Evolutionary conservation across 768 basidiomycete species (phyloP), one percentile per base, ranked within the genome.

Genomic region (Mrakia frigida): DNA sequence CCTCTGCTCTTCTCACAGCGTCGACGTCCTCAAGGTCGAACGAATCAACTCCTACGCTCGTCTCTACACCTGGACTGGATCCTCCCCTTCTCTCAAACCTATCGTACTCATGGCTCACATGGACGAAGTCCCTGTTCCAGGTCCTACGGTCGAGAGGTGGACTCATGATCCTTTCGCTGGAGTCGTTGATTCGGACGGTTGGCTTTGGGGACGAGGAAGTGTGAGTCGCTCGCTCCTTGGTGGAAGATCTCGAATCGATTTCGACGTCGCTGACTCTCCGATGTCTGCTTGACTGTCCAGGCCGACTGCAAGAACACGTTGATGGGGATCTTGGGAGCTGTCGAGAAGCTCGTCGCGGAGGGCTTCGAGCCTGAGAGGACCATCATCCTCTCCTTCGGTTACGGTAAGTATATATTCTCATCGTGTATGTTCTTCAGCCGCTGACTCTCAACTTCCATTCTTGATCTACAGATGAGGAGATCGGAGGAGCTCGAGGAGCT

Each of bases 161-260:
- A 77, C 77, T 9, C 39, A 77, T 65, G 10, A 50, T n/a, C 77
- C 77, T 3, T 77, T 56, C 31, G 23, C 21, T 6, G 69, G 74
- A 9, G 28, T 25, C 46, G 41, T 73, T 39, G 71, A 73, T 31
- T 6, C 67, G 7, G 74, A 78, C 0, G 78, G 78, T 10, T 81
- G 78, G 79, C 85, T 93, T 25, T 92, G 91, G 91, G 92, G 92
- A 10, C 86, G 92, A 13, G 92, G 92, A 50, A 86, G 87, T 68
- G 56, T 56, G n/a, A 56, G 56, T 56, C 25, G 25, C 56, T 4
- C 28, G n/a, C 10, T 11, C n/a, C 18, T 50, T 50, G 2, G 18
- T 11, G 11, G 43, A 43, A 9, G 10, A 9, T 9, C 11, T 2
- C 46, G 46, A 50, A 50, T 9, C n/a, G n/a, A n/a, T n/a, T 6